Percentiles rank a stretch among this genome's conserved stretches.
phyloP scores from a whole-genome alignment of 768 basidiomycete genomes.

The Rhodotorula graminis region DNA sequence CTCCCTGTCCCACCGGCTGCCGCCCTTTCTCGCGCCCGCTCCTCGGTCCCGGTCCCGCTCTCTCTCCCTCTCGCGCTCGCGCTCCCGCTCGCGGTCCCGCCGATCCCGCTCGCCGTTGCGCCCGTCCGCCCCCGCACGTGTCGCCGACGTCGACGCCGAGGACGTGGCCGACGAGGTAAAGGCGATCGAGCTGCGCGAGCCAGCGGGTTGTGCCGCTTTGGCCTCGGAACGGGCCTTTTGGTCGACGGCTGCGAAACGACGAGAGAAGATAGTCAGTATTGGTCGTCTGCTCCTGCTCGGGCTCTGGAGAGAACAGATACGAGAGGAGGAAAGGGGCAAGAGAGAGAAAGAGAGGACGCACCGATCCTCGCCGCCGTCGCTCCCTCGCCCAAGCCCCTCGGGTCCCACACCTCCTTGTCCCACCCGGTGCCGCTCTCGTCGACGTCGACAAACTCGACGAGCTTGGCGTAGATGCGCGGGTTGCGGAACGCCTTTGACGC shows the following conservation, averaged over 20 bases:
- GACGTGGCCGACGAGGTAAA: conserved; percentile 51
- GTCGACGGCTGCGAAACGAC: conserved; percentile 60
- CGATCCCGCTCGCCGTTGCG: neutral
- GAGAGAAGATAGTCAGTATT: neutral
- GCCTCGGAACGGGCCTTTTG: conserved; percentile 66
- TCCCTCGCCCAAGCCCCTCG: conserved; percentile 58
- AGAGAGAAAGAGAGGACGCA: conserved; percentile 48
- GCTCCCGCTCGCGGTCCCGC: conserved; percentile 1
- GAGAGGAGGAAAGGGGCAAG: neutral
- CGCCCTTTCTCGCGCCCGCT: conserved; percentile 12
- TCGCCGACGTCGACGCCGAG: neutral
- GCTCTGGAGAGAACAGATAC: too few relatives aligned
- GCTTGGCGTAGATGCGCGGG: conserved; percentile 88
- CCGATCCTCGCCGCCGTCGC: conserved; percentile 78
- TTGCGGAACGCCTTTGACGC: conserved; percentile 88
- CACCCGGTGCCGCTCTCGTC: conserved; percentile 85
- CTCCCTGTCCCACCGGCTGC: conserved; percentile 35
- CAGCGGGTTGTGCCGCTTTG: conserved; percentile 55
- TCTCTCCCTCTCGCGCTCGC: conserved; percentile 15
- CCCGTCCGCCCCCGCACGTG: neutral
- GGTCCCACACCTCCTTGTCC: conserved; percentile 67
- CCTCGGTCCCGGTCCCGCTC: conserved; percentile 17
- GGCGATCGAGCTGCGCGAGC: conserved; percentile 61
- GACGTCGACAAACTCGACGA: conserved; percentile 89
- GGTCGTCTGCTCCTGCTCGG: too few relatives aligned